Evolutionary conservation across 2,329 filamentous ascomycete species (phyloP), one percentile per base, ranked within the genome.

Genomic region (Ceratocystis variospora): DNA sequence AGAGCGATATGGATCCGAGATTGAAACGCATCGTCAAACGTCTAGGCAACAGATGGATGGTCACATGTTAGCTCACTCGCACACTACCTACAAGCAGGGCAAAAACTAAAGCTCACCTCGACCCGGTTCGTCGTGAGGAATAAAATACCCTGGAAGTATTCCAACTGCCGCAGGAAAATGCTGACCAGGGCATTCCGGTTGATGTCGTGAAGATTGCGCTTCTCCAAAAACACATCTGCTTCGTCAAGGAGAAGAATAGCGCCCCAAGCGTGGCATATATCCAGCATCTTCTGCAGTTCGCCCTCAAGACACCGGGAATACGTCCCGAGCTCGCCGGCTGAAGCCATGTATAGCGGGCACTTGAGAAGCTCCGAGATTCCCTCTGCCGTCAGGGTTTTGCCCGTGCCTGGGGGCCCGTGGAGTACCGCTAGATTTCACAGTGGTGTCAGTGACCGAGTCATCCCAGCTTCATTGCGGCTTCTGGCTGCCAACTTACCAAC

Each of bases 1-100:
- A 96, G 79, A 0, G 90, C 89, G 71, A 96, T 87, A 74, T 96
- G 90, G 69, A 96, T 95, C 28, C 91, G 84, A 8, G 86, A 89
- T 73, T 94, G 88, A 79, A 96, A 96, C 0, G 91, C 91, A 69
- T 94, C 89, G 71, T 96, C 91, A 71, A 96, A 95, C 0, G 89
- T 92, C 77, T 87, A 66, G 7, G n/a, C 46, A 4, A 19, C 2
- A 37, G 64, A 62, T 53, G 19, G 25, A 5, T 25, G 22, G 1
- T 25, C 2, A 28, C 17, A n/a, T 53, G 37, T 59, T 57, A 64
- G 50, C 3, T 28, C 22, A n/a, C 25, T 6, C 25, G 15, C 2
- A 5, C 22, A 17, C 25, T 28, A 37, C 15, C n/a, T 12, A 25
- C 22, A 25, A 25, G 7, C 8, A 25, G 8, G 15, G 5, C 10